Evolutionary conservation across 2,329 filamentous ascomycete genomes (phyloP), one percentile per base, ranked within the genome.

Genomic region (Parasarocladium wereldwijsianum): DNA sequence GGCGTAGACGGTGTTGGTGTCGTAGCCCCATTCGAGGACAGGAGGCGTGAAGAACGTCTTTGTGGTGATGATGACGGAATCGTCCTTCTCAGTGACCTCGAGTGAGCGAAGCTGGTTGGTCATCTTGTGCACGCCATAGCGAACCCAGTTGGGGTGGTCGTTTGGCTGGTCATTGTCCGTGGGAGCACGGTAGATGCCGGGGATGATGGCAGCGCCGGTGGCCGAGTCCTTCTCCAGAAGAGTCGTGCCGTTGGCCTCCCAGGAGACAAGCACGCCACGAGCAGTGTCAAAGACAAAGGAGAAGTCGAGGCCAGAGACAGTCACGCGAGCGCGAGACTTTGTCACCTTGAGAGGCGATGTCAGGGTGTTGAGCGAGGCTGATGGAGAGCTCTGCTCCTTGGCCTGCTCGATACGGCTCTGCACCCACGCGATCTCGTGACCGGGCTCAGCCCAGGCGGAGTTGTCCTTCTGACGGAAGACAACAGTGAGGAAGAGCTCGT

Each of bases 151-250:
- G 0, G 65, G 59, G 4, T 21, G 34, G 18, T 34, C 34, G 9
- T 24, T 31, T 15, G 18, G 25, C 24, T 33, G 52, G 40, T 80
- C 75, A 40, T 80, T 80, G 46, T 80, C 70, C 0, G 73, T 79
- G 10, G 64, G 62, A 0, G 74, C 67, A 4, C 74, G 68, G 62
- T 71, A 78, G 50, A 79, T 70, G 14, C 19, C 19, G 18, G 28
- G 28, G 20, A 30, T 23, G 13, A 30, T 23, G 7, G 28, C 28
- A 17, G 8, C 28, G 5, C 58, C 54, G 57, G 3, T 50, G 45
- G 8, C 46, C 38, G 4, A 49, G 50, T 21, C 37, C 43, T 1
- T 58, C 49, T 28, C 55, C 46, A 65, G 43, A 0, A 66, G 36
- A 0, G 46, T 29, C 19, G 46, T 37, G 31, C 47, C 46, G 23